Base-by-base conservation (phyloP, 2,329 filamentous ascomycete genomes). In the Aspergillus sp. region DNA sequence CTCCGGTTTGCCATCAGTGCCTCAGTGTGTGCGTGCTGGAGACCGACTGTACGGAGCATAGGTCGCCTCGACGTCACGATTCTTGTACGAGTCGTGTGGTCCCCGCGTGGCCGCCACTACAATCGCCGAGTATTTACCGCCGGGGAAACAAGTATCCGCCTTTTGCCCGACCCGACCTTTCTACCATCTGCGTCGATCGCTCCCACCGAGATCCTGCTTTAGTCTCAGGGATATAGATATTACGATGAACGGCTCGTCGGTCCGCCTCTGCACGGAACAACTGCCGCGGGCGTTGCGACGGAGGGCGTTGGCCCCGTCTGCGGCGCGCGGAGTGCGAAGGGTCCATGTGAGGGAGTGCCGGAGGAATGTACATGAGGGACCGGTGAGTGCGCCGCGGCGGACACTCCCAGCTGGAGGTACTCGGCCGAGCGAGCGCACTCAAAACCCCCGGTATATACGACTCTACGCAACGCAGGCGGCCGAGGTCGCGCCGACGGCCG, bases 161-260 rank as follows among this genome's bases (percentile, higher is more conserved):
- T 14, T 45, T 6, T n/a, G 8, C 13, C 16, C 35, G 22, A 22
- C 14, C 11, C 14, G 35, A 38, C 35, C 14, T 38, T 9, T 13
- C 13, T 1, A n/a, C 14, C 9, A 38, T 17, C 14, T n/a, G 26
- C 26, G 26, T 30, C 26, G 26, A 30, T 30, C 26, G 10, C 8
- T 11, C 8, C 10, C 8, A 30, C 26, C 26, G 26, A 30, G 26
- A 30, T 11, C 26, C 5, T 30, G 26, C 8, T 30, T 30, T 11
- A n/a, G n/a, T 11, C 7, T 30, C 26, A 9, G 26, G 26, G 26
- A 30, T 30, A 30, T 30, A 30, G 26, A 43, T 22, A 38, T 52
- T 33, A 53, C 49, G 61, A 69, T 69, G 65, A 69, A 62, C 47
- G 62, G 62, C 32, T 55, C 66, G n/a, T 63, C 66, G 22, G 60